Evolutionary conservation across 768 basidiomycete genomes (phyloP).

Genomic region (Zangia roseola): DNA sequence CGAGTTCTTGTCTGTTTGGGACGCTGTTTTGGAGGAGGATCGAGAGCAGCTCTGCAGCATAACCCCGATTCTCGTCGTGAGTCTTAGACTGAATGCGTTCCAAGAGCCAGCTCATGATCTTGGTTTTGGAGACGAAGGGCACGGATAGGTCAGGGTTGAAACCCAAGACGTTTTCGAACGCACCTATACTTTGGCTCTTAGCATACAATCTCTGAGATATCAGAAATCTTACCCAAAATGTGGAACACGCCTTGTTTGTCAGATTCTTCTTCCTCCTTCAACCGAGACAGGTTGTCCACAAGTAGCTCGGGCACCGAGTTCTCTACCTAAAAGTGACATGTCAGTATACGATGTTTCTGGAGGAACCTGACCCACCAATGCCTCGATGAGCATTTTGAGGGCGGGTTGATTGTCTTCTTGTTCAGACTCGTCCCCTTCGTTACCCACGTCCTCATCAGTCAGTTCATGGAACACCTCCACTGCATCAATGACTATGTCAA

Average conservation of each 20-base stretch:
- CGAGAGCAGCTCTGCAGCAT: constrained; percentile 91
- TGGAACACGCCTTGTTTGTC: constrained; percentile 93
- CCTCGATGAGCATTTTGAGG: constrained; percentile 71
- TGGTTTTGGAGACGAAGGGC: constrained; percentile 71
- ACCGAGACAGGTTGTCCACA: constrained; percentile 81
- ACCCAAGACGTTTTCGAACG: constrained; percentile 90
- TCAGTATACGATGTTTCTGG: neutral
- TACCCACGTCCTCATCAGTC: constrained; percentile 93
- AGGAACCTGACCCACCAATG: constrained; percentile 54
- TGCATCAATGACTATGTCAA: constrained; percentile 95
- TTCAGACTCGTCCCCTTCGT: constrained; percentile 66
- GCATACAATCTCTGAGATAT: neutral
- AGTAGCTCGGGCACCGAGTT: constrained; percentile 84
- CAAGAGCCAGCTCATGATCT: constrained; percentile 76
- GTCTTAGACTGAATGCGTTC: constrained; percentile 66
- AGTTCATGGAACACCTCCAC: constrained; percentile 91
- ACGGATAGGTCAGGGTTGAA: constrained; percentile 77
- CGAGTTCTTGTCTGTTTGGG: constrained; percentile 66
- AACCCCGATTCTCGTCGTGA: constrained; percentile 89
- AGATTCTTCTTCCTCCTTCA: constrained; percentile 90
- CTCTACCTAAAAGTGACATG: constrained; percentile 54
- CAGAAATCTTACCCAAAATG: constrained; percentile 60
- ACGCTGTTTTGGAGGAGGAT: constrained; percentile 80
- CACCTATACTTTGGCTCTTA: constrained; percentile 46
- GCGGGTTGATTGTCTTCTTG: constrained; percentile 62